Base-by-base conservation (phyloP, 352 stramenopile species). In the Hyphochytrium catenoides region DNA sequence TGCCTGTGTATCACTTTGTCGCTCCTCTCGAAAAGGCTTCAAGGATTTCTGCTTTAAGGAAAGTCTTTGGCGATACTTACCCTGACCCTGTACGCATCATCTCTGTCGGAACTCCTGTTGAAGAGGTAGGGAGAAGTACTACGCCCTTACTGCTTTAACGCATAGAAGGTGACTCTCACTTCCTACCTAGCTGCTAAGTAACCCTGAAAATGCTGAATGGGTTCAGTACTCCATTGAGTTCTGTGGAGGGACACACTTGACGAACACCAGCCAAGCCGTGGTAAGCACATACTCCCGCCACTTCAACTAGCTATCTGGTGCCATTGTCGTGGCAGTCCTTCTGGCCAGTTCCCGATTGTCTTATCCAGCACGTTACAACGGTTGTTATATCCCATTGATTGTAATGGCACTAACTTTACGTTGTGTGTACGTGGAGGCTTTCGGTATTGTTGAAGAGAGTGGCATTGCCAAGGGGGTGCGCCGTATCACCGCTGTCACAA, bases 61-160 rank as follows among this genome's bases (percentile, higher is more conserved):
- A 89, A 12, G 90, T 99, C 11, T 98, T 98, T 54, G 91, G 91
- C 31, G 91, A 99, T 63, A 88, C 85, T 3, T 98, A 99, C 68
- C 91, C 91, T 8, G 90, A 99, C 64, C 79, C 91, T 30, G 91
- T 98, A 0, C 65, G 90, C 26, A 89, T 99, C 16, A 78, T 98
- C 6, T 87, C 69, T 16, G 88, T 98, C 18, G 91, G 89, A 16
- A 58, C 83, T 29, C 45, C 58, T 6, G 44, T 79, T 3, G 45
- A 47, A 5, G 48, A 46, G 2, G n/a, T n/a, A n/a, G n/a, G n/a
- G n/a, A n/a, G n/a, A n/a, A n/a, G n/a, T n/a, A n/a, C n/a, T n/a
- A n/a, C n/a, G n/a, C n/a, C n/a, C n/a, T n/a, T n/a, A n/a, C 41
- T 77, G 28, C 33, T 73, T 14, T 46, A 30, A 3, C 8, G 8